Evolutionary conservation across 2,329 filamentous ascomycete species (phyloP), one percentile per base, ranked within the genome.

Genomic region (Myriangium duriaei): DNA sequence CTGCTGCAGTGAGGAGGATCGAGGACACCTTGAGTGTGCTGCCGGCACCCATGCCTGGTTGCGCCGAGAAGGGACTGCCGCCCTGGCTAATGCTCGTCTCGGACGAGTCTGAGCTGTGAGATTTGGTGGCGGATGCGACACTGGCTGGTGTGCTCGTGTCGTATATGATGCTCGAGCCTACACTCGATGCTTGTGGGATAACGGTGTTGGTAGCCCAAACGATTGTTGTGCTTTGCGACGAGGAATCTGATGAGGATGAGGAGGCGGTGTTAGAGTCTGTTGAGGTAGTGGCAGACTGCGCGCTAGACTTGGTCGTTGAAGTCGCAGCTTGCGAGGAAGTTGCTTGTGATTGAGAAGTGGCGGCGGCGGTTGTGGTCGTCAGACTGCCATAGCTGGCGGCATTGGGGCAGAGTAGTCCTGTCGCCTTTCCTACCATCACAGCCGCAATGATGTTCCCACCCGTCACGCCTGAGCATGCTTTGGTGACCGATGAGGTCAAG

Each of bases 391-490:
- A 47, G 12, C 45, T 45, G 11, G 44, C 44, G 7, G 56, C 52
- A 18, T 58, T 56, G 4, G 53, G 52, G 41, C 64, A 68, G 4
- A 68, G 49, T 14, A 51, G 49, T 6, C 45, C 42, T 4, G 61
- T 54, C 12, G 62, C 63, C 13, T 52, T 39, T n/a, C 57, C 58
- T 11, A 49, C 48, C 37, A 65, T 51, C 45, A 65, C 64, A 11
- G 62, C 55, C 5, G 57, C 57, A 14, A 67, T 55, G 42, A 66
- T 60, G 34, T 57, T 60, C 16, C 52, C 51, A 17, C 58, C 58
- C 29, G 50, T 50, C 6, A 61, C 53, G 21, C 55, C 53, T 11
- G 59, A 53, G 36, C 49, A 67, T 4, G 49, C 45, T 7, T 44
- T 44, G 21, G 48, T 49, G 30, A 67, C 56, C 2, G 46, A 45